phyloP scores from a whole-genome alignment of 495 filamentous ascomycete species.

The Neurospora sp. region DNA sequence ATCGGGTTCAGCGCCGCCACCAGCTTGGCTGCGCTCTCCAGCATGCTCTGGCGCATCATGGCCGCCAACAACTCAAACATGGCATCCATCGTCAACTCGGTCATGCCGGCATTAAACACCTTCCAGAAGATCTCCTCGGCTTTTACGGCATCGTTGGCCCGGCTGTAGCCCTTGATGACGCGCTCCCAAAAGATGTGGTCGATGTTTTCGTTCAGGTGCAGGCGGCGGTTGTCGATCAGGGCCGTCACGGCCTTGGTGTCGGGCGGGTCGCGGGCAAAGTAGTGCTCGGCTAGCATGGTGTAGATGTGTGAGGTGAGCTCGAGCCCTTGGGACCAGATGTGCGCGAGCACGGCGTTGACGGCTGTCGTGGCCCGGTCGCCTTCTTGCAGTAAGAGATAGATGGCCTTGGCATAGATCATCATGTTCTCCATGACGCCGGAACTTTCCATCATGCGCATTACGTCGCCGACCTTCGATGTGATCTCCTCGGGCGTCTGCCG shows the following conservation, averaged over 20 bases:
- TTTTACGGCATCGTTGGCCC: conserved; percentile 33
- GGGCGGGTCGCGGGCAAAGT: conserved; percentile 48
- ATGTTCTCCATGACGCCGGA: conserved; percentile 44
- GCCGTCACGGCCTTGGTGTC: conserved; percentile 46
- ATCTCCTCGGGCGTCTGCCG: conserved; percentile 19
- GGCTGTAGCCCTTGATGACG: conserved; percentile 52
- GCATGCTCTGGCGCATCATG: conserved; percentile 33
- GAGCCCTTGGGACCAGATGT: conserved; percentile 45
- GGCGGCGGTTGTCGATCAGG: conserved; percentile 39
- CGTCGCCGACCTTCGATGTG: conserved; percentile 17
- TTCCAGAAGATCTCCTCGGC: conserved; percentile 42
- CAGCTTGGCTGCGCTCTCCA: conserved; percentile 19
- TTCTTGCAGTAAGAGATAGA: conserved; percentile 47
- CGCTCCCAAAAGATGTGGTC: conserved; percentile 60
- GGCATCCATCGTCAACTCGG: conserved; percentile 31
- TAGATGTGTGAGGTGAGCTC: conserved; percentile 51
- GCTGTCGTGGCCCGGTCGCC: conserved; percentile 32
- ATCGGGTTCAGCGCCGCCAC: conserved; percentile 19
- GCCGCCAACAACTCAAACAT: conserved; percentile 37
- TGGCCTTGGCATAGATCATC: conserved; percentile 50
- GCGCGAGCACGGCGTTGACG: conserved; percentile 48
- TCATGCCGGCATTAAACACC: conserved; percentile 29
- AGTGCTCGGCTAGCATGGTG: conserved; percentile 60
- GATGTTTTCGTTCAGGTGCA: conserved; percentile 24
- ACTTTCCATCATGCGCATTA: conserved; percentile 45